These are phyloP conservation scores for Colletotrichum liaoningense DNA, from an alignment of 2,329 filamentous ascomycete genomes.

Conservation along the genomic window DNA sequence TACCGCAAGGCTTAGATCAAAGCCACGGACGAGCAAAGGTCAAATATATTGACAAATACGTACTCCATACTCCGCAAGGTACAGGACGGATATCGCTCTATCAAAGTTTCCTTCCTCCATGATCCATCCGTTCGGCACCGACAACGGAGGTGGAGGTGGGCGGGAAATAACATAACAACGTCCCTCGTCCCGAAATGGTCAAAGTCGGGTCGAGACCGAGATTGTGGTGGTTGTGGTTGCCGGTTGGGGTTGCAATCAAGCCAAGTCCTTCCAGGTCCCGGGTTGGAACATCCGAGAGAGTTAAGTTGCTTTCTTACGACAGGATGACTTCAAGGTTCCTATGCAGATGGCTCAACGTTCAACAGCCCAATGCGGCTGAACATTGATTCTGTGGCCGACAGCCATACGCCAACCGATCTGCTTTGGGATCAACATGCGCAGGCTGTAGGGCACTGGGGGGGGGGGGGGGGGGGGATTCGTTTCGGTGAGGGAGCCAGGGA, in stretches of 20 bases:
- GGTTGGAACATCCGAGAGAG: constrained; percentile 21
- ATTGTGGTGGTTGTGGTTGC: background rate
- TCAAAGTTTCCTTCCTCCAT: background rate
- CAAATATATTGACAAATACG: constrained; percentile 6
- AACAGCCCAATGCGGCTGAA: background rate
- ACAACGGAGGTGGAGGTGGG: background rate
- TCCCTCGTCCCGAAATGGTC: background rate
- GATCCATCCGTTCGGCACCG: background rate
- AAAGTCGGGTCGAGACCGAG: constrained; percentile 2
- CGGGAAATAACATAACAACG: background rate
- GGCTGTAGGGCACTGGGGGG: background rate
- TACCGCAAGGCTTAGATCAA: constrained; percentile 1
- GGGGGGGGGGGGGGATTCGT: background rate
- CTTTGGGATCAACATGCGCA: background rate
- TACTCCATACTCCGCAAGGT: background rate
- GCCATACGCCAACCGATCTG: background rate
- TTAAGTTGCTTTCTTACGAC: constrained; percentile 1
- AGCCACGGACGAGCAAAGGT: background rate
- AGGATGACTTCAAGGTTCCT: constrained; percentile 19
- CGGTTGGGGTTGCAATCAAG: constrained; percentile 2
- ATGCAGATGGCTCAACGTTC: constrained; percentile 5
- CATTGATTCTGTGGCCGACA: background rate
- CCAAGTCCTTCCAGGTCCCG: constrained; percentile 18
- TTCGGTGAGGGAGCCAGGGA: background rate
- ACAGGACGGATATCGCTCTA: background rate